Evolutionary conservation across 2,329 filamentous ascomycete genomes (phyloP), one percentile per base, ranked within the genome.

Genomic region (Lachnum nothofagi): DNA sequence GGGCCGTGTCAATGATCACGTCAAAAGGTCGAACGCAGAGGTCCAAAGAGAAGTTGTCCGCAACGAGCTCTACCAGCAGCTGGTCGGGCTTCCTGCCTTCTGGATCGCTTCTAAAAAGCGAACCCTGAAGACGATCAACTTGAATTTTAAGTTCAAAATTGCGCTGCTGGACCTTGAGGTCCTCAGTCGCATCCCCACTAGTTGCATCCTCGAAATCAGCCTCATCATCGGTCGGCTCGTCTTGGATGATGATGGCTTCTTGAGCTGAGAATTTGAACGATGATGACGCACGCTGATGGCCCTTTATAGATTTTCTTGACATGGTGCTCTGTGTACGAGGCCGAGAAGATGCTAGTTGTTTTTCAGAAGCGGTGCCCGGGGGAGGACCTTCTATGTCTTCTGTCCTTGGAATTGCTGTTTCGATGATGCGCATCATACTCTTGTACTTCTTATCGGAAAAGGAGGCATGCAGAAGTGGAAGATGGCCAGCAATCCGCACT

Each of bases 391-490:
- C 67, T 1, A 75, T 72, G 14, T 75, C 72, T 22, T 80, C 78
- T 49, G 97, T 85, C 53, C 86, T 91, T 1, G 93, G 94, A 51
- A 98, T 88, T 0, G 93, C 91, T 48, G 95, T 90, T 52, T 98
- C 91, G 53, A 98, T 91, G 37, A 98, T 76, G 60, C 83, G 91
- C 93, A 99, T 98, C 51, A 98, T 68, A 39, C 82, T 91, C 72
- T 97, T 98, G 73, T 98, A 98, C 66, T 98, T 98, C 31, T 83
- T 83, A 61, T 99, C 94, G 0, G 93, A 97, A 31, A 94, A 84
- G 0, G 87, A 88, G 9, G 88, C 93, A 66, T 97, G 91, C 1
- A 99, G 75, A 44, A 97, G 83, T 0, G 94, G 93, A 45, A 99
- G 75, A 60, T 94, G 89, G 2, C 93, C 93, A 1, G 90, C 94